phyloP scores from a whole-genome alignment of 495 filamentous ascomycete genomes.

The Neurospora tetrasperma region DNA sequence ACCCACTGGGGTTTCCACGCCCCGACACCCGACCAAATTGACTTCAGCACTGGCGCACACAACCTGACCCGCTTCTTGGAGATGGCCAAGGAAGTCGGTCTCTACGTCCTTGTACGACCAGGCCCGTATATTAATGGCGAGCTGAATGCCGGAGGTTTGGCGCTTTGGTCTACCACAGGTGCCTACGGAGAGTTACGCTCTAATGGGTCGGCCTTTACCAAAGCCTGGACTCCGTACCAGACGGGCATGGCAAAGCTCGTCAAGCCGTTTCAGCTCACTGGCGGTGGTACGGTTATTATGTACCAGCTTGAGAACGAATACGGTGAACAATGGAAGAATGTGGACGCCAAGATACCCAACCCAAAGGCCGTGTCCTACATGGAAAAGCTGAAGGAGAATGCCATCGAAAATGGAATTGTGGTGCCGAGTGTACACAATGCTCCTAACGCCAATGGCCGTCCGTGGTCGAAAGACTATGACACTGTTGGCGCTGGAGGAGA shows the following conservation, averaged over 20 bases:
- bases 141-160: slow-evolving; percentile 47
- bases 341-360: slow-evolving; percentile 36
- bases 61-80: slow-evolving; percentile 45
- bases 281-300: slow-evolving; percentile 43
- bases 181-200: slow-evolving; percentile 47
- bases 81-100: slow-evolving; percentile 43
- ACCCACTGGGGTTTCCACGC: slow-evolving; percentile 50
- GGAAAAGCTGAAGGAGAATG: slow-evolving; percentile 41
- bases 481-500: slow-evolving; percentile 37
- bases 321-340: slow-evolving; percentile 42
- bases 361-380: slow-evolving; percentile 43
- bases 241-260: slow-evolving; percentile 38
- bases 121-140: slow-evolving; percentile 55
- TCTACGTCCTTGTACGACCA: slow-evolving; percentile 50
- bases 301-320: slow-evolving; percentile 57
- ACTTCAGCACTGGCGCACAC: slow-evolving; percentile 47
- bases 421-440: slow-evolving; percentile 47
- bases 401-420: slow-evolving; percentile 42
- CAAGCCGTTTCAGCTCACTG: slow-evolving; percentile 41
- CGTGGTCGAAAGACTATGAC: slow-evolving; percentile 39
- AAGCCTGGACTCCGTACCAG: slow-evolving; percentile 45
- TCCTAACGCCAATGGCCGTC: slow-evolving; percentile 21
- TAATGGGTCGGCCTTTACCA: slow-evolving; percentile 47
- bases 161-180: slow-evolving; percentile 53
- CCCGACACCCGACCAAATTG: slow-evolving; percentile 36